Evolutionary conservation across 2,329 filamentous ascomycete genomes (phyloP), one percentile per base, ranked within the genome.

Genomic region (Juglanconis juglandina): DNA sequence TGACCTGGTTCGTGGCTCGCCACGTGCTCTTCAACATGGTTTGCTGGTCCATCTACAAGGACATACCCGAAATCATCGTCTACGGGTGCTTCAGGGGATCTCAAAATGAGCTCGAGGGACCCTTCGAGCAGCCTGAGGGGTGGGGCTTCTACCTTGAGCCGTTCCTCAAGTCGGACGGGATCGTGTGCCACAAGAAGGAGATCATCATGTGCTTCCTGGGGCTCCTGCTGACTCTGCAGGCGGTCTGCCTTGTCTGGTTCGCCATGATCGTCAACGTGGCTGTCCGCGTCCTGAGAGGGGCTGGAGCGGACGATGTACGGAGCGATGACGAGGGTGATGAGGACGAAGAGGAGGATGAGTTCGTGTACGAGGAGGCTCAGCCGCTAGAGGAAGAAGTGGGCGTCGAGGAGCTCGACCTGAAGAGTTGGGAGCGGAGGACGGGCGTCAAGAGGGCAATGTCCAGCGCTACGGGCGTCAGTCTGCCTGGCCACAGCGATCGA

Each of bases 231-330:
- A 83, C 88, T 42, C 81, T 99, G 30, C 92, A 98, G 74, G 78
- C 81, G 30, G 83, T 99, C 56, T 92, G 90, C 37, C 78, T 96
- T 41, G 81, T 79, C 63, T 98, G 95, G 95, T 96, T 98, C 70
- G 82, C 80, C 64, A 90, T 96, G 87, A 96, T 98, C 66, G 75
- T 93, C 44, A 86, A 87, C 60, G 90, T 99, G 2, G 92, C 92
- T 30, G 81, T 89, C 64, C 87, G 88, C 63, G 92, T 98, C 5
- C 71, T 98, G 41, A 84, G 82, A 54, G 93, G 94, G 37, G 84
- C 82, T 42, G 81, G 85, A 37, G 92, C 94, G 5, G 92, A 97
- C 65, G 95, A 99, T 70, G 84, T 86, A 17, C 87, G 95, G 59
- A 96, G 91, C 64, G 94, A 97, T 67, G 91, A 92, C 65, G 92